A percentile compares a stretch with the other conserved stretches of the same genome.
phyloP scores from a whole-genome alignment of 2,329 filamentous ascomycete species.

The Fusarium sacchari region DNA sequence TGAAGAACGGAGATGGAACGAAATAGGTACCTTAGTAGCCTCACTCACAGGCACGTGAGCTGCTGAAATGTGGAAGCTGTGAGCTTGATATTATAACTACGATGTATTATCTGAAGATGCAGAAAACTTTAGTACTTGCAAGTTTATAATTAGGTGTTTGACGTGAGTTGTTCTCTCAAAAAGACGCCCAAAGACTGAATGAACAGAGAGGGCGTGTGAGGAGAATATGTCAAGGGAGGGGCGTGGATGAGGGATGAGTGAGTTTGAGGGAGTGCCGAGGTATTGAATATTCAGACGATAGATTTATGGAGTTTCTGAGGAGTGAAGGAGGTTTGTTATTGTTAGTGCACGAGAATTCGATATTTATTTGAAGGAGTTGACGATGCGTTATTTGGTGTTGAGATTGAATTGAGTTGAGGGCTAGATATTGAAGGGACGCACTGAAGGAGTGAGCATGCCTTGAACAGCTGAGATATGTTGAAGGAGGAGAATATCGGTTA shows the following conservation, averaged over 20 bases:
- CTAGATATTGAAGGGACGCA: constrained; percentile 8
- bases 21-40: background rate
- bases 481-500: background rate
- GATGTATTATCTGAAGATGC: background rate
- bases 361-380: constrained; percentile 10
- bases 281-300: constrained; percentile 38
- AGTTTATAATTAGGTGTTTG: background rate
- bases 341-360: constrained; percentile 16
- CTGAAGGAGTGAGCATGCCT: background rate
- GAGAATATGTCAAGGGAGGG: constrained; percentile 23
- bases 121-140: background rate
- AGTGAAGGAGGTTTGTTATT: constrained; percentile 14
- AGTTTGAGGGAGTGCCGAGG: constrained; percentile 23
- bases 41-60: constrained; percentile 6
- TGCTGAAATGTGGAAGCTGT: background rate
- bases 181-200: background rate
- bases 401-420: constrained; percentile 3
- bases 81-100: background rate
- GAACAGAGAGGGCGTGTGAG: constrained; percentile 11
- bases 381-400: constrained; percentile 1
- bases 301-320: constrained; percentile 15
- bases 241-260: constrained; percentile 24
- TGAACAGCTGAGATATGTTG: background rate
- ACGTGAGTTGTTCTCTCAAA: background rate
- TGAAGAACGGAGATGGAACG: constrained; percentile 14